A percentile compares a stretch with the other conserved stretches of the same genome.
Evolutionary conservation across 495 filamentous ascomycete genomes (phyloP).

Genomic region (Aspergillus kassunensis): DNA sequence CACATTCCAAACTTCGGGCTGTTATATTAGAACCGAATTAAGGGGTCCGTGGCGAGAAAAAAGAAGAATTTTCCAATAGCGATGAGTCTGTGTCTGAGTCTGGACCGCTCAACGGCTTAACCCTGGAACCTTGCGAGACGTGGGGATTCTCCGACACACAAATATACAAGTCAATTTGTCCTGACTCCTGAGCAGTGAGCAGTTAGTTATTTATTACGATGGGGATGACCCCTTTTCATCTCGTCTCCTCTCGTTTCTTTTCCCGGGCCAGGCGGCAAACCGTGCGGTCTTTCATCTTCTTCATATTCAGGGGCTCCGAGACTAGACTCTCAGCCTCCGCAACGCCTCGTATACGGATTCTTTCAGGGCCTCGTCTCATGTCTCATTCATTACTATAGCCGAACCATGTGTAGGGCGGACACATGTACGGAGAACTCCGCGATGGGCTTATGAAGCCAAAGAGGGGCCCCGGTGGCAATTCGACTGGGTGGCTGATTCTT

Average conservation of each 20-base stretch:
- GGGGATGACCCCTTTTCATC: conserved; percentile 3
- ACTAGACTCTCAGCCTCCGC: background rate
- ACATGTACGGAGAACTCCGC: background rate
- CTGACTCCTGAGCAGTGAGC: no score
- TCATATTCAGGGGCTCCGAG: conserved; percentile 4
- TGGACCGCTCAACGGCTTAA: no score
- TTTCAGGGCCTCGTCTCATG: background rate
- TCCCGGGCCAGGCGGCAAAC: conserved; percentile 10
- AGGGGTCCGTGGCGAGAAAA: conserved; percentile 3
- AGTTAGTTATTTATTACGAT: no score
- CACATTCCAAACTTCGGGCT: background rate
- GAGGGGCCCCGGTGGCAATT: background rate
- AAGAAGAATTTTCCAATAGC: background rate
- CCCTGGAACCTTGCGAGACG: background rate
- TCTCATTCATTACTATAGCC: background rate
- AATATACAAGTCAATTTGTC: background rate
- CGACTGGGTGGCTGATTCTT: background rate
- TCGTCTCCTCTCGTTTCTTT: conserved; percentile 8
- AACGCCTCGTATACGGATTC: background rate
- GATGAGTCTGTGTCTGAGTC: no score
- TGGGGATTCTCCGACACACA: background rate
- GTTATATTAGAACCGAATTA: background rate
- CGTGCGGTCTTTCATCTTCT: background rate
- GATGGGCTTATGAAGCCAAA: background rate
- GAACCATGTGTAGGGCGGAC: background rate